Conservation (phyloP, 371 early-diverging fungal species). For the Mortierella sp. region DNA sequence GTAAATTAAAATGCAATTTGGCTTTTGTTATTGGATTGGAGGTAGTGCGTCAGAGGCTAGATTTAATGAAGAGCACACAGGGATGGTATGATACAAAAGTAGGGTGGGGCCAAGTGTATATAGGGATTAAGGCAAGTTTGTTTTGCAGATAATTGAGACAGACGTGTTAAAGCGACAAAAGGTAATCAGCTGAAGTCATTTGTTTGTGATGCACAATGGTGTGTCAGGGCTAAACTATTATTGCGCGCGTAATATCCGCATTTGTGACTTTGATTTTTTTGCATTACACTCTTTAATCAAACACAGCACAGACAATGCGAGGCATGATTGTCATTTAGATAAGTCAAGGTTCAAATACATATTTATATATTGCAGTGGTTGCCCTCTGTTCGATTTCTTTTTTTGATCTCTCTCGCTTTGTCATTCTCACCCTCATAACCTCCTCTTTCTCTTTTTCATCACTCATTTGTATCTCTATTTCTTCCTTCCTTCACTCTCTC, state of each 20-base stretch:
- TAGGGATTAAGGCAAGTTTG: too few relatives aligned
- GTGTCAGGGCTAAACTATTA: not conserved
- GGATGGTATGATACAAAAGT: not conserved
- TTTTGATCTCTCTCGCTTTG: not conserved
- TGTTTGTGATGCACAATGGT: too few relatives aligned
- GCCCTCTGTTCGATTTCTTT: too few relatives aligned
- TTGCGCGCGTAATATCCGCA: too few relatives aligned
- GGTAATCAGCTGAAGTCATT: too few relatives aligned
- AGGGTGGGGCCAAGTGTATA: not conserved
- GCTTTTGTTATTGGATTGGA: not conserved
- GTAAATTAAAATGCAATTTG: not conserved
- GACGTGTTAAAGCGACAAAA: not conserved
- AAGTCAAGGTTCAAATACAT: too few relatives aligned
- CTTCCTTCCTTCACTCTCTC: not conserved
- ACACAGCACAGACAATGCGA: not conserved
- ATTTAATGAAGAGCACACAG: too few relatives aligned
- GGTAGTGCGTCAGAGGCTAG: not conserved
- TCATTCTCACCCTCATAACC: not conserved
- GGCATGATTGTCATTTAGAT: too few relatives aligned
- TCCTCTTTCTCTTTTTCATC: not conserved
- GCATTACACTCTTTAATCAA: not conserved
- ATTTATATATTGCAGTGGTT: too few relatives aligned
- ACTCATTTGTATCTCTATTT: not conserved
- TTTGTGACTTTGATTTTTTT: not conserved
- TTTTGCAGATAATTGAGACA: not conserved